phyloP scores from a whole-genome alignment of 805 yeast genomes.

The Kodamaea restingae region DNA sequence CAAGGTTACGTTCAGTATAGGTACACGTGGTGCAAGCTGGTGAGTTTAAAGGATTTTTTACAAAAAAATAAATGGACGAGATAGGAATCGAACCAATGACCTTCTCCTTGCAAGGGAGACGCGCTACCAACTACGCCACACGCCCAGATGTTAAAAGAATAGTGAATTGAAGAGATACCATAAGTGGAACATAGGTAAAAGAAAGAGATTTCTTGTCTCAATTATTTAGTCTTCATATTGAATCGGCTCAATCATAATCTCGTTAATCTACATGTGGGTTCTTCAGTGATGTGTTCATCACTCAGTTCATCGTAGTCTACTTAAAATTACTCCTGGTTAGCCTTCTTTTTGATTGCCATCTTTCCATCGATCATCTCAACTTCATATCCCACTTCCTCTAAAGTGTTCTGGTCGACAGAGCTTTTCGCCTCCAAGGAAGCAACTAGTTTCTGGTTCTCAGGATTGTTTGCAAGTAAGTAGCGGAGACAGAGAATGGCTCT shows the following conservation, averaged over 20 bases:
- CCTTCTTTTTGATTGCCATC: constrained; percentile 45
- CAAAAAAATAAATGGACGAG: constrained; percentile 61
- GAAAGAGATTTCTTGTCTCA: too few species aligned
- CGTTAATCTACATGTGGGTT: too few species aligned
- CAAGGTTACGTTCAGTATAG: too few species aligned
- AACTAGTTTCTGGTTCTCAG: constrained; percentile 71
- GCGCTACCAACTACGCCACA: constrained; percentile 84
- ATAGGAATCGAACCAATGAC: constrained; percentile 77
- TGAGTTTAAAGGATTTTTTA: too few species aligned
- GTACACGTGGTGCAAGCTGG: too few species aligned
- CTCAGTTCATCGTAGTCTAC: too few species aligned
- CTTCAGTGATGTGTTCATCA: too few species aligned
- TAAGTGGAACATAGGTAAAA: too few species aligned
- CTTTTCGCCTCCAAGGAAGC: constrained; percentile 72
- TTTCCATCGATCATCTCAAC: constrained; percentile 71
- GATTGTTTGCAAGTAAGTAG: constrained; percentile 60
- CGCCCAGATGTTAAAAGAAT: constrained; percentile 41
- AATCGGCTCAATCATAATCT: too few species aligned
- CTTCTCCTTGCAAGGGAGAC: constrained; percentile 75
- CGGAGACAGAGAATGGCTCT: constrained; percentile 75
- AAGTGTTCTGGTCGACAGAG: constrained; percentile 52
- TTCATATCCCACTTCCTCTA: constrained; percentile 70
- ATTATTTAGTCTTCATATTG: too few species aligned
- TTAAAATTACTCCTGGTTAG: neutral
- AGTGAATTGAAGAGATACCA: too few species aligned